Conservation (phyloP, 805 yeast species). For the Hanseniaspora singularis region DNA sequence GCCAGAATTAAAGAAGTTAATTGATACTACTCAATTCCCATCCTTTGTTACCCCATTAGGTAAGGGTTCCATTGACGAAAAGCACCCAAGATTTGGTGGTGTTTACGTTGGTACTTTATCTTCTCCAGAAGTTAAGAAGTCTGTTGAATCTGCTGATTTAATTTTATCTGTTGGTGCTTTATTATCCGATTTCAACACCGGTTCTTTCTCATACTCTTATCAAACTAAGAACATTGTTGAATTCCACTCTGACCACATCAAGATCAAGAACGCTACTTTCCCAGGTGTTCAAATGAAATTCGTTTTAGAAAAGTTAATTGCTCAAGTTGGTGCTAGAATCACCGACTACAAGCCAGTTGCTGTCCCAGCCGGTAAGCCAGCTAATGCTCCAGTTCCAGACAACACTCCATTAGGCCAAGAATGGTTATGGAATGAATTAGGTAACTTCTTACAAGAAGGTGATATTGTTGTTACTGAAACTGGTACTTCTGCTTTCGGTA, state of each 20-base stretch:
- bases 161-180: constrained; percentile 70
- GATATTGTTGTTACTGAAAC: constrained; percentile 61
- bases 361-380: constrained; percentile 40
- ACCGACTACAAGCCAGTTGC: constrained; percentile 39
- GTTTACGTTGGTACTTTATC: constrained; percentile 78
- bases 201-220: constrained; percentile 69
- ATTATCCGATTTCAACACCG: constrained; percentile 81
- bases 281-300: constrained; percentile 62
- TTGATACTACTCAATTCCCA: constrained; percentile 62
- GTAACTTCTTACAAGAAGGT: constrained; percentile 52
- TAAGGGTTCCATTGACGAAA: constrained; percentile 66
- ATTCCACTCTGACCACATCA: constrained; percentile 66
- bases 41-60: constrained; percentile 86
- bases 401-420: constrained; percentile 45
- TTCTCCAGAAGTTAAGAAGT: constrained; percentile 54
- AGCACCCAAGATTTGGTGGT: constrained; percentile 65
- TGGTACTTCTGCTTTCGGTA: constrained; percentile 67
- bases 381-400: constrained; percentile 34
- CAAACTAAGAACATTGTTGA: constrained; percentile 64
- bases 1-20: constrained; percentile 50
- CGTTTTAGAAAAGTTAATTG: constrained; percentile 36
- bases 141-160: constrained; percentile 64
- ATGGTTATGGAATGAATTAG: constrained; percentile 56
- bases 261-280: constrained; percentile 56
- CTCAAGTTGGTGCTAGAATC: constrained; percentile 30